Base-by-base conservation (phyloP, 2,329 filamentous ascomycete species). In the Chrysoporthe austroafricana region DNA sequence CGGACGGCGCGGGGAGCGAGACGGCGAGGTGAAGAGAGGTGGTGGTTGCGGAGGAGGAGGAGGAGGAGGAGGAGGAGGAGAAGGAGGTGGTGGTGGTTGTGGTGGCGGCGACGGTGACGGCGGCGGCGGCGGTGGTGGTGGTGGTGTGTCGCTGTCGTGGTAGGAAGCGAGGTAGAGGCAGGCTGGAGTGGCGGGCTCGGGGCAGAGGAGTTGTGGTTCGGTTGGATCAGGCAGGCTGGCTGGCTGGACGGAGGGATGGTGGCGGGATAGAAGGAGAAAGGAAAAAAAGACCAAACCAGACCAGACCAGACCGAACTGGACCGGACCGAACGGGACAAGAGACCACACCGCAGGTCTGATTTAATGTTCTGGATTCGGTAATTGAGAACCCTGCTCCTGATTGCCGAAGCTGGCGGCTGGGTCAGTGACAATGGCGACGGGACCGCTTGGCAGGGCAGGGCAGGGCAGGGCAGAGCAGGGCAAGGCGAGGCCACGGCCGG, bases 311-410 rank as follows among this genome's bases (percentile, higher is more conserved):
- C 26, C 26, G 36, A 52, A 34, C n/a, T 32, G 46, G 43, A 56
- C 44, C 50, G 36, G 32, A 54, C 50, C 50, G 61, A 54, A 43
- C 34, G 57, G 57, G 57, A 59, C 18, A 9, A 42, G 36, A 63
- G 16, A 54, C 46, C 46, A 63, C 46, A 54, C 61, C 58, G 58
- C 58, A 61, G 58, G 58, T 61, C 58, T 61, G 58, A 46, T 26
- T 61, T 14, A 42, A 61, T 44, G 58, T 61, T 61, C 58, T 61
- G 58, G 58, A 61, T 61, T 46, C 43, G 58, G 58, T 44, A 61
- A 61, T 61, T 16, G 58, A 61, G 42, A 46, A 61, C 58, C 58
- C 58, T 61, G 58, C 42, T 26, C 44, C 34, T 61, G 58, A 61
- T 48, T 61, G 58, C 58, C 58, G 58, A 61, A 43, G 26, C 26